Percentiles rank a stretch among this genome's conserved stretches.
These are phyloP conservation scores for Neurospora terricola DNA, from an alignment of 495 filamentous ascomycete species.

Conservation along the genomic window DNA sequence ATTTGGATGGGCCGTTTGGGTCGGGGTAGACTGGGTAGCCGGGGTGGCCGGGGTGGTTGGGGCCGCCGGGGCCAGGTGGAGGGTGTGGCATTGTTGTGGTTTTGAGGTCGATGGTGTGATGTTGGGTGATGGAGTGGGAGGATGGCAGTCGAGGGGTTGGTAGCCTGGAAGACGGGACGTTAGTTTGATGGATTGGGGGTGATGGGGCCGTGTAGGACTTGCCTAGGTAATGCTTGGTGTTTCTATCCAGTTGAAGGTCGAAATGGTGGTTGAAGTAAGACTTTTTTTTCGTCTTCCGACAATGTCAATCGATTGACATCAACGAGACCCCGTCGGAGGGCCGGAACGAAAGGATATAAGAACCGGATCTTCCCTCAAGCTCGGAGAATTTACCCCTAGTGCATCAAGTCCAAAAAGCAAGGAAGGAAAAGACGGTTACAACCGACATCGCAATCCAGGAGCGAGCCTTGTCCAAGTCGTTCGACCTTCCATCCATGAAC, in stretches of 20 bases:
- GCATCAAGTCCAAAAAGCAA: background rate
- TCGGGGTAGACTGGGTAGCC: background rate
- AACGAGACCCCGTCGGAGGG: background rate
- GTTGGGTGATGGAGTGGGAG: background rate
- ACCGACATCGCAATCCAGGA: background rate
- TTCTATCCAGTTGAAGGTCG: background rate
- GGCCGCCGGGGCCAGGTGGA: background rate
- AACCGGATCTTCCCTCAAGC: background rate
- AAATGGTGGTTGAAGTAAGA: background rate
- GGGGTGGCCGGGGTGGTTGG: background rate
- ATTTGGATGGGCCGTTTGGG: background rate
- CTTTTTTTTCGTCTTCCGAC: background rate
- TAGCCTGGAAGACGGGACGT: background rate
- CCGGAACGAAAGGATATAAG: background rate
- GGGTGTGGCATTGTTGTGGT: background rate
- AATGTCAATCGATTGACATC: background rate
- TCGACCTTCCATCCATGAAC: background rate
- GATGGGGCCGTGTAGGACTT: background rate
- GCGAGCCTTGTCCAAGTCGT: background rate
- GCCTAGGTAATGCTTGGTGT: background rate
- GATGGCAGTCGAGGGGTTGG: background rate
- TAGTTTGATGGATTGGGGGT: background rate
- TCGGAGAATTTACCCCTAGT: background rate
- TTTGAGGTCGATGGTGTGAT: background rate
- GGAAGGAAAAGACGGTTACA: background rate